phyloP scores from a whole-genome alignment of 345 rosid genomes.

The Alliaria petiolata region DNA sequence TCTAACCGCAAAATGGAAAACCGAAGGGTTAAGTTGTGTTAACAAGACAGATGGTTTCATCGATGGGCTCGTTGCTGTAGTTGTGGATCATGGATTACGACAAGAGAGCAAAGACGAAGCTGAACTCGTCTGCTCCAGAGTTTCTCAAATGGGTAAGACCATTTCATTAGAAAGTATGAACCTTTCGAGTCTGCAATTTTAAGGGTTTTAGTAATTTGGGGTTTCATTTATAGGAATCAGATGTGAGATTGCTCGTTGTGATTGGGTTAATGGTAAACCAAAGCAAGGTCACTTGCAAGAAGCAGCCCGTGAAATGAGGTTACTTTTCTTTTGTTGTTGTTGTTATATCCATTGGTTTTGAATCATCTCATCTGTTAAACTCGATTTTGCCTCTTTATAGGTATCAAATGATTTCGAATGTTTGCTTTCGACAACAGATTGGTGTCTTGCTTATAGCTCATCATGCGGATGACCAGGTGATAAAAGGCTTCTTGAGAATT shows the following conservation, averaged over 20 bases:
- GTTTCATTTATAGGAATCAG: conserved; percentile 65
- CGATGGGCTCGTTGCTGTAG: conserved; percentile 79
- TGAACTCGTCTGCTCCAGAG: conserved; percentile 46
- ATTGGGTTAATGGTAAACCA: conserved; percentile 76
- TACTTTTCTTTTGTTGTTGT: not conserved
- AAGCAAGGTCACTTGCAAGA: conserved; percentile 84
- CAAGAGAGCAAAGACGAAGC: conserved; percentile 80
- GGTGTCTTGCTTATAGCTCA: conserved; percentile 87
- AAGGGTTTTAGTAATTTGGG: not conserved
- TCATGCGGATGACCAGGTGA: conserved; percentile 92
- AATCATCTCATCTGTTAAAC: not conserved
- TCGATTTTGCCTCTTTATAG: conserved; percentile 26
- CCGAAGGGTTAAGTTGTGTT: conserved; percentile 32
- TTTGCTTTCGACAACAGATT: conserved; percentile 52
- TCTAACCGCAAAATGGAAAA: conserved; percentile 82
- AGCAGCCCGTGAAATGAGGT: conserved; percentile 93
- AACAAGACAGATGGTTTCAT: conserved; percentile 40
- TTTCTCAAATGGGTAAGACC: conserved; percentile 67
- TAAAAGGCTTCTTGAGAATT: not conserved
- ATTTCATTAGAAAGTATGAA: conserved; percentile 8
- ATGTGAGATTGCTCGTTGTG: conserved; percentile 73
- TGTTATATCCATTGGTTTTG: not conserved
- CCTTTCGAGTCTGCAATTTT: not conserved
- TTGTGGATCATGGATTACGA: conserved; percentile 86
- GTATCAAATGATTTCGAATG: conserved; percentile 62